Base-by-base conservation (phyloP, 2,329 filamentous ascomycete species). In the Colletotrichum camelliae region DNA sequence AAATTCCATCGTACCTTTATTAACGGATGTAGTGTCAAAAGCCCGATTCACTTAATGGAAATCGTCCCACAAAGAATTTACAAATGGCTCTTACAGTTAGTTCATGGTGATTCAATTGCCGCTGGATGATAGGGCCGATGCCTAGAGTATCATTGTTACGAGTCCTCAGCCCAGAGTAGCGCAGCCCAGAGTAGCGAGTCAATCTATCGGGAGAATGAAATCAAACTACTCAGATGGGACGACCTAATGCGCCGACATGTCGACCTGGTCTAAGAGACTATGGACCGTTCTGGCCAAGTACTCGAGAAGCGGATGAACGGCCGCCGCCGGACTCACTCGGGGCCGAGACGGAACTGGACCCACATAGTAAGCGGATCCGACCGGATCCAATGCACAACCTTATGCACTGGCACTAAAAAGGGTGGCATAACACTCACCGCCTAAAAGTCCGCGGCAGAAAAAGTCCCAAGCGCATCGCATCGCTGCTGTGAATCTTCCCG, bases 211-310 rank as follows among this genome's bases (percentile, higher is more conserved):
- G 1, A 43, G 18, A n/a, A 8, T n/a, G 5, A 2, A n/a, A n/a
- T 12, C 3, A 4, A 10, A 43, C 18, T 1, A 5, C 18, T 0
- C 10, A 0, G 1, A n/a, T 3, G n/a, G 1, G 39, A 43, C 9
- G 18, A 43, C n/a, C 4, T 43, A 0, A 43, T 12, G 8, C n/a
- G 10, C 10, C 18, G 8, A n/a, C 10, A 43, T n/a, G 0, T 6
- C 1, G 8, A 43, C 0, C 1, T 2, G 39, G 8, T 12, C 1
- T 43, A 9, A 13, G 5, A 43, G 18, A 43, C 18, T 3, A 10
- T 43, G n/a, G 29, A 8, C 9, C 9, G 31, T 33, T 12, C 7
- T 12, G 31, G 31, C 31, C 8, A 8, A 10, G 7, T 33, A 33
- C 31, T 10, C 18, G 43, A n/a, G n/a, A 4, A 21, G 4, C n/a